These are phyloP conservation scores for Mucuna pruriens DNA, from an alignment of 306 rosid species.

Conservation along the genomic window DNA sequence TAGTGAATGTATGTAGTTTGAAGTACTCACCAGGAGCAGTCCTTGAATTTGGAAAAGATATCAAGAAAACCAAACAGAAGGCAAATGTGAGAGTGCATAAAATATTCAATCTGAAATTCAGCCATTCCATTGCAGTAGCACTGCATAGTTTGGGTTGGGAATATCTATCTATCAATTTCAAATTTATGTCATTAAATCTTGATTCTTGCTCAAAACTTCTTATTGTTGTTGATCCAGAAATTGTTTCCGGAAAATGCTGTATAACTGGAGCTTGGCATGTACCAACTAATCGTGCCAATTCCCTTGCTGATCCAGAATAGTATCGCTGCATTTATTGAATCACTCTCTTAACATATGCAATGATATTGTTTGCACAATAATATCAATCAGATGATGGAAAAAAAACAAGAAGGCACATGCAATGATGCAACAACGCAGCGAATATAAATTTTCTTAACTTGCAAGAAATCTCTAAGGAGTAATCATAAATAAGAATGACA, in stretches of 20 bases:
- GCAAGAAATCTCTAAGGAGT: no score
- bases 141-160: slow-evolving; percentile 64
- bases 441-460: no score
- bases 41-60: slow-evolving; percentile 66
- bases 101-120: slow-evolving; percentile 70
- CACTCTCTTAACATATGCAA: background rate
- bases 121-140: slow-evolving; percentile 73
- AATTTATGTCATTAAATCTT: slow-evolving; percentile 64
- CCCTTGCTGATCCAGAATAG: slow-evolving; percentile 69
- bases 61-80: slow-evolving; percentile 62
- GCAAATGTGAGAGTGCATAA: slow-evolving; percentile 68
- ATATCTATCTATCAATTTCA: slow-evolving; percentile 67
- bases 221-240: slow-evolving; percentile 75
- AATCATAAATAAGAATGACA: no score
- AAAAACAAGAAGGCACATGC: no score
- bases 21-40: slow-evolving; percentile 65
- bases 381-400: no score
- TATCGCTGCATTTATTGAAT: slow-evolving; percentile 55
- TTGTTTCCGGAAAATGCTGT: slow-evolving; percentile 81
- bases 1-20: background rate
- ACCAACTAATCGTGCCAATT: slow-evolving; percentile 77
- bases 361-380: background rate
- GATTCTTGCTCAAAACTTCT: slow-evolving; percentile 75
- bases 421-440: no score
- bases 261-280: slow-evolving; percentile 86